Percentiles rank a stretch among this genome's conserved stretches.
Evolutionary conservation across 2,329 filamentous ascomycete species (phyloP).

Genomic region (Thelonectria rubi): DNA sequence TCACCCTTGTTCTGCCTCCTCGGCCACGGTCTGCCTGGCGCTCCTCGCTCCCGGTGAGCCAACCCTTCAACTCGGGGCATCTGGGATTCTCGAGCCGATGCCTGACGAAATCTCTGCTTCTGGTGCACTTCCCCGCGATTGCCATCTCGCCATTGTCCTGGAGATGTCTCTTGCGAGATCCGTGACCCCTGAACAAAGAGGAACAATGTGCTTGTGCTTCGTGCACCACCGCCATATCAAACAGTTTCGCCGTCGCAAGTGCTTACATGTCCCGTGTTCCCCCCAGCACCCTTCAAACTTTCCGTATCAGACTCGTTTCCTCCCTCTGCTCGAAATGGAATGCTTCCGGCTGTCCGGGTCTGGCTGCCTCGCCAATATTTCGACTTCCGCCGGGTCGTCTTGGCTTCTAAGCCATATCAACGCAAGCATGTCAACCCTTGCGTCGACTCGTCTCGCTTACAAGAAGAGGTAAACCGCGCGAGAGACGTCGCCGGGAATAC

Average conservation of each 20-base stretch:
- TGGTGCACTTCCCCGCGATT: neutral
- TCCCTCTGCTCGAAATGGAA: neutral
- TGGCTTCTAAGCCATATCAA: neutral
- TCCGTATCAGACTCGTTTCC: neutral
- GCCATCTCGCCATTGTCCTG: neutral
- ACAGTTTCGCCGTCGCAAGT: neutral
- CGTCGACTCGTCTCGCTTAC: too few species aligned
- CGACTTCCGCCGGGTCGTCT: neutral
- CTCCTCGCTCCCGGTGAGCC: slow-evolving; percentile 16
- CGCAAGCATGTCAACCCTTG: neutral
- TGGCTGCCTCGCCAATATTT: neutral
- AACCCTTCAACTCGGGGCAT: neutral
- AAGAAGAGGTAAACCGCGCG: too few species aligned
- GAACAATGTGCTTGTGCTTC: neutral
- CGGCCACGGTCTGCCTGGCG: neutral
- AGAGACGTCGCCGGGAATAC: neutral
- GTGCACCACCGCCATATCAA: neutral
- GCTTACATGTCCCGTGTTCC: slow-evolving; percentile 1
- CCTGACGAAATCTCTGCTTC: neutral
- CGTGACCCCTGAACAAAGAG: neutral
- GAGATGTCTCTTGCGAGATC: neutral
- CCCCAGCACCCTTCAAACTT: neutral
- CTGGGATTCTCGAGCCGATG: neutral
- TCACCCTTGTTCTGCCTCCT: neutral
- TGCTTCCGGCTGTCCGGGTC: neutral